Base-by-base conservation (phyloP, 495 filamentous ascomycete species). In the Daldinia bambusicola region DNA sequence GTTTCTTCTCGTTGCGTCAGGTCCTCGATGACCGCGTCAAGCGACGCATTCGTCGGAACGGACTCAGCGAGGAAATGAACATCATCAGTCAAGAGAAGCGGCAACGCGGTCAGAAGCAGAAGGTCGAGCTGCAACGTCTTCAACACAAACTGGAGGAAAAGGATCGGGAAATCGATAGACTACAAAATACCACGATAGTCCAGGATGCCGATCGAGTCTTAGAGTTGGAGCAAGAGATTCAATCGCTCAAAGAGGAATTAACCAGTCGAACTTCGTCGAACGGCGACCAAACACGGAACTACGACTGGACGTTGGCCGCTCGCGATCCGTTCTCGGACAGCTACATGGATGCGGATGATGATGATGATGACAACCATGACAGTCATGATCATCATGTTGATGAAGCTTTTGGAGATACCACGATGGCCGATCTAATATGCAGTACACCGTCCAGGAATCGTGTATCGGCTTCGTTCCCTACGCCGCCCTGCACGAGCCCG, bases 11-110 rank as follows among this genome's bases (percentile, higher is more conserved):
- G 0, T 80, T 94, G 34, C 83, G 87, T n/a, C 88, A 92, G 30
- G 85, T 91, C 4, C 76, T 94, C 22, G 90, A 93, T 71, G 82
- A 83, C 22, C 87, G 92, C n/a, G 84, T 87, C n/a, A 88, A 89
- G 75, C 87, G 92, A 22, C 85, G 91, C 50, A 84, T 94, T 26
- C 84, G 88, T 13, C 87, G 92, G 20, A 89, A 89, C 66, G 88
- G 91, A 31, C 77, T 95, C 38, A 92, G 90, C 69, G 88, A 93
- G 74, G 91, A 94, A 76, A 86, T 92, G 66, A 93, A 91, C 77
- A 79, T 77, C 18, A 88, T 93, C 56, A 80, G 87, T 55, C 81
- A 80, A 2, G 87, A 91, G 62, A 87, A 87, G 74, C 83, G 82
- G 43, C 77, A 80, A 4, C 75, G 79, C 5, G 76, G 79, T 0